Evolutionary conservation across 805 yeast species (phyloP).

Genomic region (Candida tallmaniae): DNA sequence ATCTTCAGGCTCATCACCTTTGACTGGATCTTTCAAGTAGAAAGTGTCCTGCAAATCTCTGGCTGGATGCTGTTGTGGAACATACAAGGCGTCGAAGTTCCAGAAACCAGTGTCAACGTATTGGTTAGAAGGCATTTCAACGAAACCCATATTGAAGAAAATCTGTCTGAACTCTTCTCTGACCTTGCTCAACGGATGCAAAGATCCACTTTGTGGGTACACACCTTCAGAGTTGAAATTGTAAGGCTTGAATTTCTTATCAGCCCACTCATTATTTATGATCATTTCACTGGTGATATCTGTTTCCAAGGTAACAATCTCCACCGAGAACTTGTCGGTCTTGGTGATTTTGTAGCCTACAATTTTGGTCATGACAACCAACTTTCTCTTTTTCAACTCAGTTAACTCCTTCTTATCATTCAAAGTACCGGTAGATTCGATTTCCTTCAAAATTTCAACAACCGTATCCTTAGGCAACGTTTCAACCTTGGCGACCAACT

Average conservation of each 20-base stretch:
- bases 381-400: slow-evolving; percentile 93
- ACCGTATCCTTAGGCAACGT: slow-evolving; percentile 63
- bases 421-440: slow-evolving; percentile 53
- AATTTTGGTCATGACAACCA: slow-evolving; percentile 63
- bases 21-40: slow-evolving; percentile 88
- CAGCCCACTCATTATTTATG: slow-evolving; percentile 74
- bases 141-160: slow-evolving; percentile 96
- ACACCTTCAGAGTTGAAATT: slow-evolving; percentile 96
- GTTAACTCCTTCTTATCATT: slow-evolving; percentile 60
- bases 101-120: slow-evolving; percentile 98
- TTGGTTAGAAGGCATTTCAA: slow-evolving; percentile 98
- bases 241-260: slow-evolving; percentile 85
- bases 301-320: slow-evolving; percentile 79
- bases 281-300: slow-evolving; percentile 95
- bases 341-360: slow-evolving; percentile 73
- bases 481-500: slow-evolving; percentile 57
- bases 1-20: slow-evolving; percentile 81
- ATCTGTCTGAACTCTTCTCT: slow-evolving; percentile 97
- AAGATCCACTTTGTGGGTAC: slow-evolving; percentile 80
- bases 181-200: slow-evolving; percentile 95
- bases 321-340: slow-evolving; percentile 80
- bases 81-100: slow-evolving; percentile 95
- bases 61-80: slow-evolving; percentile 99
- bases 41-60: slow-evolving; percentile 98
- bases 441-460: slow-evolving; percentile 55